Percentiles rank a stretch among this genome's conserved stretches.
These are phyloP conservation scores for Aspergillus hancockii DNA, from an alignment of 495 filamentous ascomycete genomes.

Conservation along the genomic window DNA sequence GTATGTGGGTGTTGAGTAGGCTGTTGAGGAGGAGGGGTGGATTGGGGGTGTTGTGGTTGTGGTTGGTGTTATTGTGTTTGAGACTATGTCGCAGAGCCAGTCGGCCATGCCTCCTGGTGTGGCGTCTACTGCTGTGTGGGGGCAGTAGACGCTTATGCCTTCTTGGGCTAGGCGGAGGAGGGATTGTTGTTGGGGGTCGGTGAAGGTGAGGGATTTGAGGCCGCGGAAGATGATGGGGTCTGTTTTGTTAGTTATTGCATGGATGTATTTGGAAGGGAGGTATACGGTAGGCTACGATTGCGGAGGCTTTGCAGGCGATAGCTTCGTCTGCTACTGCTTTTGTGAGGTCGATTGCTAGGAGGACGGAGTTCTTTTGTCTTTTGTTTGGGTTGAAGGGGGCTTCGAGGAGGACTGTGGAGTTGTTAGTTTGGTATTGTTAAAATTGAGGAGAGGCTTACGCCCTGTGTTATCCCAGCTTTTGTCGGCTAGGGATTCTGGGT, in stretches of 20 bases:
- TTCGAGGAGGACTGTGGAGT: slow-evolving; percentile 69
- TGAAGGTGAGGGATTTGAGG: slow-evolving; percentile 81
- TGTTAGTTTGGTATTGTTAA: slow-evolving; percentile 10
- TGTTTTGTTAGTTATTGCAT: slow-evolving; percentile 32
- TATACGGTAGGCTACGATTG: slow-evolving; percentile 88
- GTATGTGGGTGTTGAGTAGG: slow-evolving; percentile 47
- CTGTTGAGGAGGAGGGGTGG: slow-evolving; percentile 23
- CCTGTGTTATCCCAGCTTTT: slow-evolving; percentile 93
- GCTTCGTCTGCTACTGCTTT: slow-evolving; percentile 89
- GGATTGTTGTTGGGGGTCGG: slow-evolving; percentile 81
- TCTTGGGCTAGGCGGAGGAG: slow-evolving; percentile 80
- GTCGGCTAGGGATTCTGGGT: slow-evolving; percentile 86
- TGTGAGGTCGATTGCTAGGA: slow-evolving; percentile 91
- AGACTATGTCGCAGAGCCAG: slow-evolving; percentile 90
- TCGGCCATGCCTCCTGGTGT: slow-evolving; percentile 84
- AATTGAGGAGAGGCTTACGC: slow-evolving; percentile 47
- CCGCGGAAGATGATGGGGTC: slow-evolving; percentile 95
- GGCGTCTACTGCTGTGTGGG: slow-evolving; percentile 92
- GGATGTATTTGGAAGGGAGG: slow-evolving; percentile 9
- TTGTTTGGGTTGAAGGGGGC: slow-evolving; percentile 62
- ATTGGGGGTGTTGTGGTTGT: slow-evolving; percentile 7
- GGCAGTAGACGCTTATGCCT: slow-evolving; percentile 93
- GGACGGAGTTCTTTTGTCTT: slow-evolving; percentile 68
- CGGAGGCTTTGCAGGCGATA: slow-evolving; percentile 69
- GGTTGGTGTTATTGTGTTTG: slow-evolving; percentile 45